Conservation (phyloP, 768 basidiomycete species). For the Naganishia onofrii region DNA sequence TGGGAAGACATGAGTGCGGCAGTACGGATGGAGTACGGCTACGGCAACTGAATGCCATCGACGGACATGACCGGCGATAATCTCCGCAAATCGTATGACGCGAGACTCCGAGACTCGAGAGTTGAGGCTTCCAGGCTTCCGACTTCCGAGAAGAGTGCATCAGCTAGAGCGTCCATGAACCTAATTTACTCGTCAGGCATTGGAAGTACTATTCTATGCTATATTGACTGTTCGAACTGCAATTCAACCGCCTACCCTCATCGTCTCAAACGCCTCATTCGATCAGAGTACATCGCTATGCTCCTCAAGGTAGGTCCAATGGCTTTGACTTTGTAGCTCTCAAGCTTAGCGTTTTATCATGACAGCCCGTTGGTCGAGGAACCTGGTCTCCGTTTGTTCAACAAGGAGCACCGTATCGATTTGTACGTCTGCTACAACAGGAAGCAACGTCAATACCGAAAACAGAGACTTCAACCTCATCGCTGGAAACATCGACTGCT, state of each 20-base stretch:
- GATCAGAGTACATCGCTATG: background rate
- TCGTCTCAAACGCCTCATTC: background rate
- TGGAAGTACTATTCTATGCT: background rate
- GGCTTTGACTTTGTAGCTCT: background rate
- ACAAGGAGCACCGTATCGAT: background rate
- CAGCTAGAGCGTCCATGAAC: background rate
- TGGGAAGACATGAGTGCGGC: too few species aligned
- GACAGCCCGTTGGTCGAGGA: slow-evolving; percentile 3
- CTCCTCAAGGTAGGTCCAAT: background rate
- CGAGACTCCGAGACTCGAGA: background rate
- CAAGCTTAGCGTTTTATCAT: background rate
- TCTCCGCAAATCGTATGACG: background rate
- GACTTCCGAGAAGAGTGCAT: background rate
- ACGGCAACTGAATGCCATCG: too few species aligned
- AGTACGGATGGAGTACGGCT: too few species aligned
- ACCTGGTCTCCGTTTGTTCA: slow-evolving; percentile 1
- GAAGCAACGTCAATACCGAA: background rate
- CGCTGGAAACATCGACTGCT: background rate
- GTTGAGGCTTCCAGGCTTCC: too few species aligned
- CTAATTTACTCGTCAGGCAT: too few species aligned
- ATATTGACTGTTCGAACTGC: background rate
- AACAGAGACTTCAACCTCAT: background rate
- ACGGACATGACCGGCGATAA: background rate
- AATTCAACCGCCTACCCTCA: background rate
- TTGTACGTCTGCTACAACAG: slow-evolving; percentile 12